Evolutionary conservation across 345 rosid genomes (phyloP).

Genomic region (Hibiscus mutabilis): DNA sequence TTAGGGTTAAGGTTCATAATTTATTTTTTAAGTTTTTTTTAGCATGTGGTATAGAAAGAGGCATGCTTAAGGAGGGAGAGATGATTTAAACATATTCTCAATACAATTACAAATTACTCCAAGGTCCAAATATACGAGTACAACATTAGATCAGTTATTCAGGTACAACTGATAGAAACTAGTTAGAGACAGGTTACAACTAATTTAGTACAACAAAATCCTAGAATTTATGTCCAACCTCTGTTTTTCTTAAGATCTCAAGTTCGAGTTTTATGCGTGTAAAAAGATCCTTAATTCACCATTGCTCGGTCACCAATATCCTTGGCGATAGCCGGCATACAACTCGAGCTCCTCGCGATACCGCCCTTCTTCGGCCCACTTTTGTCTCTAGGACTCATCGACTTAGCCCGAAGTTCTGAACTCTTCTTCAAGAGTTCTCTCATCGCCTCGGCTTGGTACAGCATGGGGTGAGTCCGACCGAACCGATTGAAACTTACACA

Average conservation of each 20-base stretch:
- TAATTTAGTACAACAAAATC: neutral
- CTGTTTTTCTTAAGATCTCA: no score
- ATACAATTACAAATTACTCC: neutral
- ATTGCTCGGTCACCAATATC: slow-evolving; percentile 25
- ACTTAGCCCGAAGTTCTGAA: slow-evolving; percentile 25
- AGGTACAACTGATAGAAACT: no score
- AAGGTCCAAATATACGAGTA: neutral
- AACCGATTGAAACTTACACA: slow-evolving; percentile 62
- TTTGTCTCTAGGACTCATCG: slow-evolving; percentile 32
- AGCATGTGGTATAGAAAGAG: no score
- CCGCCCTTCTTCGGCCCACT: slow-evolving; percentile 27
- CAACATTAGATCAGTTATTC: no score
- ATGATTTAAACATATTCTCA: neutral
- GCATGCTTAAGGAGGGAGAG: no score
- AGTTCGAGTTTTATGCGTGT: neutral
- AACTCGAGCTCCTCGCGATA: slow-evolving; percentile 69
- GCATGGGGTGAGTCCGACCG: slow-evolving; percentile 60
- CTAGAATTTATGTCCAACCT: neutral
- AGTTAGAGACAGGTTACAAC: neutral
- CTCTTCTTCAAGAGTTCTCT: slow-evolving; percentile 60
- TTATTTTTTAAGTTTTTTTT: no score
- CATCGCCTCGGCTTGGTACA: slow-evolving; percentile 82
- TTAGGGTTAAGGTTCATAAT: no score
- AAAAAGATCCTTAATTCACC: slow-evolving; percentile 7
- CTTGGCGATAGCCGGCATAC: slow-evolving; percentile 59